These are phyloP conservation scores for Podaxis pistillaris DNA, from an alignment of 768 basidiomycete genomes.

Conservation along the genomic window DNA sequence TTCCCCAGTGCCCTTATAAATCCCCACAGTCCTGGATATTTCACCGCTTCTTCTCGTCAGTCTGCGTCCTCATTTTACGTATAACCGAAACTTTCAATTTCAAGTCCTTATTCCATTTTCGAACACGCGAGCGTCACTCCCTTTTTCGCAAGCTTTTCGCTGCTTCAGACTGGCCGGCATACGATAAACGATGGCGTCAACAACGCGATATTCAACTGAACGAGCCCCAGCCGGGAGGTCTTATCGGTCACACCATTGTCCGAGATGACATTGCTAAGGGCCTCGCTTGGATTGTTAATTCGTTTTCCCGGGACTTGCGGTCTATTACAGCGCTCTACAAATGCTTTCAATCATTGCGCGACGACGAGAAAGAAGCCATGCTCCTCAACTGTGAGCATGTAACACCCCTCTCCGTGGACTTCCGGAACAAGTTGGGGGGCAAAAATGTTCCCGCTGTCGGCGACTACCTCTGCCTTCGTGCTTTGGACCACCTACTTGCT, in stretches of 20 bases:
- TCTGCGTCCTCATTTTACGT: neutral
- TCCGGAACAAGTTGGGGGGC: slow-evolving; percentile 1
- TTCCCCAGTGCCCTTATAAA: slow-evolving; percentile 26
- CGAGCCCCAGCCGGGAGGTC: neutral
- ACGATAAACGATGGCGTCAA: slow-evolving; percentile 6
- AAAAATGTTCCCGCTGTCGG: neutral
- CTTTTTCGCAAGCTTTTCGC: neutral
- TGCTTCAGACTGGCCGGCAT: slow-evolving; percentile 1
- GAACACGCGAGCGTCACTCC: slow-evolving; percentile 3
- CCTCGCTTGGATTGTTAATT: neutral
- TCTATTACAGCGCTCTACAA: neutral
- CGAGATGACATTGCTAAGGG: slow-evolving; percentile 2
- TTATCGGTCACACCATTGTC: slow-evolving; percentile 1
- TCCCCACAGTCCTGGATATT: slow-evolving; percentile 28
- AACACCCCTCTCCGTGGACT: neutral
- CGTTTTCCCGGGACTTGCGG: slow-evolving; percentile 5
- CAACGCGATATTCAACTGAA: slow-evolving; percentile 3
- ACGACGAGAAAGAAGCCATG: slow-evolving; percentile 1
- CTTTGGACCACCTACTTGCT: slow-evolving; percentile 3
- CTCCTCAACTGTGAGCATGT: neutral
- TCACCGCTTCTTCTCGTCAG: slow-evolving; percentile 11
- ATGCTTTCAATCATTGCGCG: neutral
- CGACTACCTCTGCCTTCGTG: slow-evolving; percentile 8
- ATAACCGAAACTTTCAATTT: neutral
- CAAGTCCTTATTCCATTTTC: slow-evolving; percentile 1